Percentiles rank a stretch among this genome's conserved stretches.
Evolutionary conservation across 257 asterid genomes (phyloP).

Genomic region (Scutellaria minor): DNA sequence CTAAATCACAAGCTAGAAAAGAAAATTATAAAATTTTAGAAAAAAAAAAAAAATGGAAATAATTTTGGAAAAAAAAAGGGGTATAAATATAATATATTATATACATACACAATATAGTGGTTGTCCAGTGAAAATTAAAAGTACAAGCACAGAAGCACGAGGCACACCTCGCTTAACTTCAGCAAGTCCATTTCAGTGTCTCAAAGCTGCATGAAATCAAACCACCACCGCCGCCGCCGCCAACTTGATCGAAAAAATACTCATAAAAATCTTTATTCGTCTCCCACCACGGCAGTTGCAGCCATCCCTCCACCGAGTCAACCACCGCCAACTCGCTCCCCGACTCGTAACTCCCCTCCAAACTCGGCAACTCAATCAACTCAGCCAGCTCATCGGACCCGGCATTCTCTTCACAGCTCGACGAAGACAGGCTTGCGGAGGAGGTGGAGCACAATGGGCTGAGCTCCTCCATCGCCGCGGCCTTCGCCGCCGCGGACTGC

Average conservation of each 20-base stretch:
- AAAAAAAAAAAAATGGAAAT: background rate
- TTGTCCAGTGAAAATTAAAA: background rate
- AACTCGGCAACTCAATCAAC: slow-evolving; percentile 80
- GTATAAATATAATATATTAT: slow-evolving; percentile 16
- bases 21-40: background rate
- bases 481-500: slow-evolving; percentile 75
- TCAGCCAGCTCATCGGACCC: slow-evolving; percentile 70
- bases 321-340: slow-evolving; percentile 47
- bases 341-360: slow-evolving; percentile 58
- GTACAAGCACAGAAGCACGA: slow-evolving; percentile 45
- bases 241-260: slow-evolving; percentile 46
- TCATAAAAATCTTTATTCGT: slow-evolving; percentile 50
- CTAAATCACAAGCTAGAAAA: slow-evolving; percentile 3
- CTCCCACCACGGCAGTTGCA: slow-evolving; percentile 65
- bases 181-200: slow-evolving; percentile 42
- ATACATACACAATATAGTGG: slow-evolving; percentile 16
- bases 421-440: slow-evolving; percentile 22
- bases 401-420: slow-evolving; percentile 20
- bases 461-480: slow-evolving; percentile 73
- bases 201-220: slow-evolving; percentile 47
- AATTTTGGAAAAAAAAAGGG: background rate
- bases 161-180: slow-evolving; percentile 41
- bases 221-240: slow-evolving; percentile 38
- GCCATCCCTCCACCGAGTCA: slow-evolving; percentile 69
- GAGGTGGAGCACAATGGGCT: background rate